A percentile compares a stretch with the other conserved stretches of the same genome.
These are phyloP conservation scores for Aspergillus sp. DNA, from an alignment of 2,329 filamentous ascomycete genomes.

Conservation along the genomic window DNA sequence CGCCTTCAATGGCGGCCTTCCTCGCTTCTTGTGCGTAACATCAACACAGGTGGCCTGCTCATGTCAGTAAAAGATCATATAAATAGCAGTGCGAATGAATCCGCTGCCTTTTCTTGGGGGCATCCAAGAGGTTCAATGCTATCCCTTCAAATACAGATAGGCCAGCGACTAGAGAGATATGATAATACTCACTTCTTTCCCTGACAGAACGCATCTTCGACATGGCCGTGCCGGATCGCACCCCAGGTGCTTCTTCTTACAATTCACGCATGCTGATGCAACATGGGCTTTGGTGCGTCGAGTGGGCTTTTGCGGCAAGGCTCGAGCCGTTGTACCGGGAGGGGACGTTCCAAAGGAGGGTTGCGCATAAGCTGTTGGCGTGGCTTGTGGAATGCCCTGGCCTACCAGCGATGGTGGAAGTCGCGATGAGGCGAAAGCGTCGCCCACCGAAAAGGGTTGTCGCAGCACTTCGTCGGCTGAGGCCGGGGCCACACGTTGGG, in stretches of 20 bases:
- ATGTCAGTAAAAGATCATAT: background rate
- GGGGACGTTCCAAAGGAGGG: constrained; percentile 26
- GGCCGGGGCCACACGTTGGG: constrained; percentile 18
- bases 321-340: constrained; percentile 25
- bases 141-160: too few relatives aligned
- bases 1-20: constrained; percentile 46
- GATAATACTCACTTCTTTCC: constrained; percentile 45
- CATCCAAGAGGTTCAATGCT: too few relatives aligned
- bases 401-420: constrained; percentile 24
- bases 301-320: constrained; percentile 41
- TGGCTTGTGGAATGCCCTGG: constrained; percentile 20
- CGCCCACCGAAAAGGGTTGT: constrained; percentile 20
- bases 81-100: background rate
- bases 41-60: constrained; percentile 45
- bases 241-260: constrained; percentile 51
- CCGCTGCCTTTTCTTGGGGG: background rate
- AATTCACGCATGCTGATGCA: constrained; percentile 51
- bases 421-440: constrained; percentile 22
- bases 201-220: constrained; percentile 48
- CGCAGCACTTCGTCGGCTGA: constrained; percentile 20
- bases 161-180: background rate
- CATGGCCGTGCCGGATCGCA: constrained; percentile 50
- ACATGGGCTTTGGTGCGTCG: constrained; percentile 51
- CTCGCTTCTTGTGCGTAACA: constrained; percentile 51
- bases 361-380: constrained; percentile 28